A percentile compares a stretch with the other conserved stretches of the same genome.
Conservation (phyloP, 257 asterid species). For the Solanum paucissectum region DNA sequence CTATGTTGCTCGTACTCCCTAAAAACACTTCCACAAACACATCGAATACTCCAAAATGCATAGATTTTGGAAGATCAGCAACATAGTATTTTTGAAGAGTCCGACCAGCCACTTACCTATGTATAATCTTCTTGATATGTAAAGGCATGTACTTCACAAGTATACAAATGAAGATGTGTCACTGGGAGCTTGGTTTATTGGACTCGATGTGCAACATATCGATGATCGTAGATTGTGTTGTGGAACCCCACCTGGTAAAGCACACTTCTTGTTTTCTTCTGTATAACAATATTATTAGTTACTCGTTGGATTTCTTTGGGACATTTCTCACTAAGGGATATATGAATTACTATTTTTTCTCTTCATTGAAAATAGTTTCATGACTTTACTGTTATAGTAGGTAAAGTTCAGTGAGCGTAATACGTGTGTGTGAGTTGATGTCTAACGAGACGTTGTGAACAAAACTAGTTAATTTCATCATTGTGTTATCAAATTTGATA, state of each 20-base stretch:
- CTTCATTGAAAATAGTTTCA: neutral
- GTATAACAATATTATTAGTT: neutral
- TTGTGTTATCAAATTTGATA: neutral
- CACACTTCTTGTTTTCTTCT: neutral
- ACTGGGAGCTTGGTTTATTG: slow-evolving; percentile 87
- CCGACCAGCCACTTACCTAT: neutral
- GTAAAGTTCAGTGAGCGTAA: neutral
- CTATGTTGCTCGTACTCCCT: neutral
- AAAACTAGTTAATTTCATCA: neutral
- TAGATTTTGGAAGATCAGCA: neutral
- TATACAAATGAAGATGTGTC: slow-evolving; percentile 92
- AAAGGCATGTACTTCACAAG: slow-evolving; percentile 81
- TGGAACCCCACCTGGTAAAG: slow-evolving; percentile 81
- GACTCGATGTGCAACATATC: slow-evolving; percentile 71
- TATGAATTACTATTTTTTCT: neutral
- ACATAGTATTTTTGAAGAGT: neutral
- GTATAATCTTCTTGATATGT: neutral
- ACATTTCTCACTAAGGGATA: neutral
- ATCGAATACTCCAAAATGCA: neutral
- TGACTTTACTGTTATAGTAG: neutral
- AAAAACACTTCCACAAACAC: neutral
- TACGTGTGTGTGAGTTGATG: neutral
- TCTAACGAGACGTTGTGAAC: neutral
- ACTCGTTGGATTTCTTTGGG: neutral
- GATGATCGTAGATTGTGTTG: slow-evolving; percentile 89